Conservation (phyloP, 2,329 filamentous ascomycete genomes). For the Arthrobotrys iridis region DNA sequence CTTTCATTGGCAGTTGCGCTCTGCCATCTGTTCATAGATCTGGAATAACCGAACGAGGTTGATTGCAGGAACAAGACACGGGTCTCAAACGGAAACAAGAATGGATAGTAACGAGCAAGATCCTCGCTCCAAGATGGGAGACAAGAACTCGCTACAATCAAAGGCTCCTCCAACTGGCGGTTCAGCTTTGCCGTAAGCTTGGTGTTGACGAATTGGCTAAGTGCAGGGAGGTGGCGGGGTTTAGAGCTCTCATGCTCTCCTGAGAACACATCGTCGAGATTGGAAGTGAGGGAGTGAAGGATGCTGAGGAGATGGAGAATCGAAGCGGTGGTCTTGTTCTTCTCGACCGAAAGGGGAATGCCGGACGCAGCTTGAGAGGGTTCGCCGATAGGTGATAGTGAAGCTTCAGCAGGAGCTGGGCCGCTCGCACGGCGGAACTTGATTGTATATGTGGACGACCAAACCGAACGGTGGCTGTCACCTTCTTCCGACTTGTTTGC, state of each 20-base stretch:
- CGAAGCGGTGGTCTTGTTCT: slow-evolving; percentile 83
- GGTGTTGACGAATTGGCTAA: slow-evolving; percentile 96
- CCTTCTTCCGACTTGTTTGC: slow-evolving; percentile 62
- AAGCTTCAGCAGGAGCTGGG: slow-evolving; percentile 78
- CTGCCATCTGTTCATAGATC: slow-evolving; percentile 98
- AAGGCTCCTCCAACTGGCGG: slow-evolving; percentile 91
- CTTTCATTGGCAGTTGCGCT: slow-evolving; percentile 82
- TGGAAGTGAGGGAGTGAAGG: slow-evolving; percentile 89
- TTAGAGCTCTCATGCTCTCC: slow-evolving; percentile 77
- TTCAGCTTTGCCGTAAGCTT: slow-evolving; percentile 98
- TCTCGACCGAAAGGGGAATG: slow-evolving; percentile 80
- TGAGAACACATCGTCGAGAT: slow-evolving; percentile 87
- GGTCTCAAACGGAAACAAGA: slow-evolving; percentile 97
- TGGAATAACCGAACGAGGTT: slow-evolving; percentile 95
- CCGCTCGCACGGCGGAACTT: slow-evolving; percentile 88
- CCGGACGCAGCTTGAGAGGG: slow-evolving; percentile 67
- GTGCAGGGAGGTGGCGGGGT: slow-evolving; percentile 77
- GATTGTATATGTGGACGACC: slow-evolving; percentile 89
- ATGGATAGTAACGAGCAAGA: slow-evolving; percentile 89
- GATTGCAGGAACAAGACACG: slow-evolving; percentile 96
- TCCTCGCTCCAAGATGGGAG: slow-evolving; percentile 96
- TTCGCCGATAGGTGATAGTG: slow-evolving; percentile 68
- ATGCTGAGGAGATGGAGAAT: slow-evolving; percentile 90
- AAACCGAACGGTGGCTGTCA: slow-evolving; percentile 80
- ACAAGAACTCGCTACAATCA: slow-evolving; percentile 97